These are phyloP conservation scores for Pseudevernia furfuracea DNA, from an alignment of 495 filamentous ascomycete genomes.

Conservation along the genomic window DNA sequence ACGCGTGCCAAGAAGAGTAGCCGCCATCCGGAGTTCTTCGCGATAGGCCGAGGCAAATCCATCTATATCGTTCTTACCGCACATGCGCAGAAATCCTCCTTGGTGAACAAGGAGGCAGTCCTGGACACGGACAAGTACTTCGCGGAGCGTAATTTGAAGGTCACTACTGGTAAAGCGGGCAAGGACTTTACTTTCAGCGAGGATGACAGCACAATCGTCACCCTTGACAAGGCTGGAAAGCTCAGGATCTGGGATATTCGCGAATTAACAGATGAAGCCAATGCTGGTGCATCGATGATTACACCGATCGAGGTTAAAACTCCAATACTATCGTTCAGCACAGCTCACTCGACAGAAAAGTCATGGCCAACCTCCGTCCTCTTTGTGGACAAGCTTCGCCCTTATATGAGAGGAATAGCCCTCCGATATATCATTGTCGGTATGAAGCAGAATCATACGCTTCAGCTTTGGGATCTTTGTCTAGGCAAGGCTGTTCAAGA, in stretches of 20 bases:
- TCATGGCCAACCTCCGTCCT: conserved; percentile 93
- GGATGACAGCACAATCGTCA: conserved; percentile 88
- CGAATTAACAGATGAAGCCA: conserved; percentile 56
- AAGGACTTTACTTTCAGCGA: conserved; percentile 98
- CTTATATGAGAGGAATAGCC: conserved; percentile 77
- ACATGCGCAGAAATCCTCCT: conserved; percentile 60
- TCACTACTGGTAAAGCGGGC: conserved; percentile 93
- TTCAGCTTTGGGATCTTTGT: conserved; percentile 98
- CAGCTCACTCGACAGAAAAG: conserved; percentile 72
- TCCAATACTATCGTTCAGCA: conserved; percentile 69
- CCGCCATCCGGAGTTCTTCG: conserved; percentile 84
- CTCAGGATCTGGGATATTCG: conserved; percentile 97
- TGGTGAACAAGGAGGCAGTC: conserved; percentile 61
- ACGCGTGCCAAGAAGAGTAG: conserved; percentile 85
- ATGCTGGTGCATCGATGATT: conserved; percentile 44
- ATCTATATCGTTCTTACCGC: conserved; percentile 86
- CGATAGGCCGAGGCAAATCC: conserved; percentile 87
- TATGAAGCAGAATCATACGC: conserved; percentile 97
- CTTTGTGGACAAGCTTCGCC: conserved; percentile 88
- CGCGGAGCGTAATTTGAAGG: conserved; percentile 75
- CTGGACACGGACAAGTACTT: conserved; percentile 82
- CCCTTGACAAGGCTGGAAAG: conserved; percentile 89
- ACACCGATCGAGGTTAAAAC: conserved; percentile 63
- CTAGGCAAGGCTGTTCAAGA: conserved; percentile 93
- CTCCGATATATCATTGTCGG: conserved; percentile 92